Evolutionary conservation across 148 eudicot genomes (phyloP), one percentile per base, ranked within the genome.

Genomic region (Heliosperma pusillum): DNA sequence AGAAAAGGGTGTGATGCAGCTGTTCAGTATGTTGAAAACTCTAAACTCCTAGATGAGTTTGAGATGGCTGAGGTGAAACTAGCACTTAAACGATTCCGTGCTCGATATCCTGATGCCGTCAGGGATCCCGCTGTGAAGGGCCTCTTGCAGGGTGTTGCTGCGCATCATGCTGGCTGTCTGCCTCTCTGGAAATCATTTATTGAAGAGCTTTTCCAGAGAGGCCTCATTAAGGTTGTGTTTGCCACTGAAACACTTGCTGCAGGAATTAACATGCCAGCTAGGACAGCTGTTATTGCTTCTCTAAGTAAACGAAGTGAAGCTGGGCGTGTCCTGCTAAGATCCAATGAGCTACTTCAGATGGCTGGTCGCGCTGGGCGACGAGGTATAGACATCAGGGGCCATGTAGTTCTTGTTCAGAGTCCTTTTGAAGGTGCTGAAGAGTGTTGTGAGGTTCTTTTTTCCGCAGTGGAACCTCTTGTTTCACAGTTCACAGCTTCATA

Each of bases 351-450:
- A 76, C 90, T 95, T 62, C 99, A 95, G 85, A 95, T 95, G 99
- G 99, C 99, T 55, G 99, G 99, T 29, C 97, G 99, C 72, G 96
- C 99, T 82, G 99, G 99, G 57, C 97, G 99, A 56, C 86, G 99
- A 87, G 99, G 99, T 76, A 92, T 92, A 83, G 99, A 95, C 80
- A 88, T 87, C 70, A 89, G 71, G 86, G 99, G 99, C 77, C 88
- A 95, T 86, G 99, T 83, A 55, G 99, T 92, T 78, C 88, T 95
- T 84, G 80, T 95, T 86, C 99, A 95, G 78, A 86, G 88, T 82
- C 89, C 94, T 30, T 86, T 57, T 74, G 99, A 95, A 86, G 99
- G 99, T 50, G 92, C 97, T 66, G 96, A 95, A 85, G 97, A 95
- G 77, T 81, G 96, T 82, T 95, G 92, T 82, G 89, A 90, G 81